These are phyloP conservation scores for Blumeria hordei DNA, from an alignment of 2,329 filamentous ascomycete species.

Conservation along the genomic window DNA sequence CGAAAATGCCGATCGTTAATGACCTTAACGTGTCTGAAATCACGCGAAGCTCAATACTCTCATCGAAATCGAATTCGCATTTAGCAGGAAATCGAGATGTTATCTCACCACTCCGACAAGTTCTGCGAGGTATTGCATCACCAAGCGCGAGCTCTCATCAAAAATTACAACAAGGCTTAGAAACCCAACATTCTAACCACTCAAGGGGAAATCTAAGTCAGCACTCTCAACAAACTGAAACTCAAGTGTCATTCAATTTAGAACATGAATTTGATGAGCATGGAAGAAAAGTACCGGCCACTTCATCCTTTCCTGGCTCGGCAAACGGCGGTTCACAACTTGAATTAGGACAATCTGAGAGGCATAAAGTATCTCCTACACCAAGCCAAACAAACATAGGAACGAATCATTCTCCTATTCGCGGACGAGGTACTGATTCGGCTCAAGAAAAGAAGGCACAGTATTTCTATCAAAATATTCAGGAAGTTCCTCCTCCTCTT, in stretches of 20 bases:
- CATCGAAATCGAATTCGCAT: conserved; percentile 52
- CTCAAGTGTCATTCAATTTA: conserved; percentile 17
- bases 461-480: conserved; percentile 19
- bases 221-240: conserved; percentile 20
- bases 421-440: conserved; percentile 8
- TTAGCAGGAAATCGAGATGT: conserved; percentile 38
- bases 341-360: too few species aligned
- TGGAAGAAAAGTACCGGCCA: conserved; percentile 14
- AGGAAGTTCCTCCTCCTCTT: conserved; percentile 37
- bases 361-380: conserved; percentile 5
- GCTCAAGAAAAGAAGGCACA: conserved; percentile 14
- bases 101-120: conserved; percentile 32
- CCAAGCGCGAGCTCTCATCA: conserved; percentile 37
- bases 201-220: conserved; percentile 24
- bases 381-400: conserved; percentile 6
- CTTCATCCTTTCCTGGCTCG: too few species aligned
- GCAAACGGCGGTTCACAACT: too few species aligned
- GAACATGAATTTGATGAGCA: conserved; percentile 16
- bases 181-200: conserved; percentile 32
- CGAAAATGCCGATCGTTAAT: conserved; percentile 74
- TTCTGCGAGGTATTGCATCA: conserved; percentile 35
- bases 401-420: conserved; percentile 8
- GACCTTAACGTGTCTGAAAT: conserved; percentile 68
- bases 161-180: conserved; percentile 33
- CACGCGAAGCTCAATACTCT: conserved; percentile 68